A percentile compares a stretch with the other conserved stretches of the same genome.
phyloP scores from a whole-genome alignment of 139 green algal species.

The Closterium sp. region DNA sequence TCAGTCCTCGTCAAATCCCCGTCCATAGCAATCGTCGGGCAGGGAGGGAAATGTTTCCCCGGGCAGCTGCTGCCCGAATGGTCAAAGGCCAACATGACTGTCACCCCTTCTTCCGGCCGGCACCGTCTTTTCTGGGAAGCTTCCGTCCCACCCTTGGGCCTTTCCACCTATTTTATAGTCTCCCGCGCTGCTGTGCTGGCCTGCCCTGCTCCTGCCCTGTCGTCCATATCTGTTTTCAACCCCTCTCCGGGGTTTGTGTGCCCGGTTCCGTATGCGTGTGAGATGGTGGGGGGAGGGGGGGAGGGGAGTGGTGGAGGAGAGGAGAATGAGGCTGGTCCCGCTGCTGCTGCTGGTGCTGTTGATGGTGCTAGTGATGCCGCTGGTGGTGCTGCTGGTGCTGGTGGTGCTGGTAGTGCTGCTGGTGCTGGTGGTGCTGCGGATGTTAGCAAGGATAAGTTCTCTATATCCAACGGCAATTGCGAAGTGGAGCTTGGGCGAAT shows the following conservation, averaged over 20 bases:
- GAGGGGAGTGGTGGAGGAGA: neutral
- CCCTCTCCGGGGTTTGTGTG: neutral
- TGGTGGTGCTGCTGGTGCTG: neutral
- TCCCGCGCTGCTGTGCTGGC: neutral
- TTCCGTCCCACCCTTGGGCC: conserved; percentile 18
- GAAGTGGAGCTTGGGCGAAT: neutral
- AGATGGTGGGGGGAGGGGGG: neutral
- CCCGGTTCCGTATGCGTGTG: conserved; percentile 1
- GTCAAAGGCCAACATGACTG: neutral
- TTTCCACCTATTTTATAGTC: conserved; percentile 37
- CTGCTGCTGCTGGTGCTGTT: neutral
- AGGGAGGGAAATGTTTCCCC: conserved; percentile 7
- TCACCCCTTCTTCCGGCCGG: neutral
- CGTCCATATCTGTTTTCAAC: conserved; percentile 1
- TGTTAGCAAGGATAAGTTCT: neutral
- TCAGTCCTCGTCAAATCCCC: conserved; percentile 16
- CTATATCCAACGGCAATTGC: neutral
- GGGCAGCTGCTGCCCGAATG: conserved; percentile 19
- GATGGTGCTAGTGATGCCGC: neutral
- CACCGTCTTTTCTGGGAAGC: conserved; percentile 16
- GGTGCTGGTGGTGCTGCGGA: neutral
- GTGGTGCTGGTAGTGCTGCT: no score
- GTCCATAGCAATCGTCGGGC: conserved; percentile 26
- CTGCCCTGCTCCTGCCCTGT: neutral
- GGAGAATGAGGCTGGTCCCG: no score